These are phyloP conservation scores for Myxozyma lipomycoides DNA, from an alignment of 805 yeast genomes.

Conservation along the genomic window DNA sequence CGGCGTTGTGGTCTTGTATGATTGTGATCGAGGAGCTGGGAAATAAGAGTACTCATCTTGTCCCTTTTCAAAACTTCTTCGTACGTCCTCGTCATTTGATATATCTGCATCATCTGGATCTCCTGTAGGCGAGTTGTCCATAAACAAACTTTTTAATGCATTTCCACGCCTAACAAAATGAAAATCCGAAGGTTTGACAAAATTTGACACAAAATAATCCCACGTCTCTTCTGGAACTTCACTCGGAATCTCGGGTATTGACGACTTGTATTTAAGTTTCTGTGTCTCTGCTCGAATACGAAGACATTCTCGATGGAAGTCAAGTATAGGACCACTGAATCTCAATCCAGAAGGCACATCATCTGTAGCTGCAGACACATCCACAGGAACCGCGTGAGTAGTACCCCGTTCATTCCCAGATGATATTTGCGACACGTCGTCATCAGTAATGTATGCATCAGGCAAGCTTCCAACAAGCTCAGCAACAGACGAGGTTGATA, in stretches of 20 bases:
- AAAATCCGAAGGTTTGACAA: slow-evolving; percentile 11
- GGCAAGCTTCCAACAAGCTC: slow-evolving; percentile 1
- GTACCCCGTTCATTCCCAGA: background rate
- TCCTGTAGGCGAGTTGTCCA: background rate
- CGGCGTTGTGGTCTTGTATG: background rate
- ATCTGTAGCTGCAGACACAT: slow-evolving; percentile 3
- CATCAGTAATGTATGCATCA: slow-evolving; percentile 5
- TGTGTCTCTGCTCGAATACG: slow-evolving; percentile 23
- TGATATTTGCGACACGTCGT: background rate
- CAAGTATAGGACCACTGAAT: slow-evolving; percentile 11
- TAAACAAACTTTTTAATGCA: slow-evolving; percentile 11
- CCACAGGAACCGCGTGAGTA: background rate
- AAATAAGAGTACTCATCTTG: slow-evolving; percentile 3
- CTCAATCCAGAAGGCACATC: slow-evolving; percentile 17
- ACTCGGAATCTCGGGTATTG: slow-evolving; percentile 26
- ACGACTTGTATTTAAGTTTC: slow-evolving; percentile 11
- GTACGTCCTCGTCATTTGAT: background rate
- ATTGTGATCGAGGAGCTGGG: background rate
- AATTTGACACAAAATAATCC: slow-evolving; percentile 21
- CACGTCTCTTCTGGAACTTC: slow-evolving; percentile 25
- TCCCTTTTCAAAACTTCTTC: background rate
- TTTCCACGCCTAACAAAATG: slow-evolving; percentile 13
- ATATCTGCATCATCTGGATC: background rate
- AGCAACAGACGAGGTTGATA: background rate
- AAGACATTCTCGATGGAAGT: slow-evolving; percentile 23